phyloP scores from a whole-genome alignment of 768 basidiomycete species.

The Xanthoconium stramineum region DNA sequence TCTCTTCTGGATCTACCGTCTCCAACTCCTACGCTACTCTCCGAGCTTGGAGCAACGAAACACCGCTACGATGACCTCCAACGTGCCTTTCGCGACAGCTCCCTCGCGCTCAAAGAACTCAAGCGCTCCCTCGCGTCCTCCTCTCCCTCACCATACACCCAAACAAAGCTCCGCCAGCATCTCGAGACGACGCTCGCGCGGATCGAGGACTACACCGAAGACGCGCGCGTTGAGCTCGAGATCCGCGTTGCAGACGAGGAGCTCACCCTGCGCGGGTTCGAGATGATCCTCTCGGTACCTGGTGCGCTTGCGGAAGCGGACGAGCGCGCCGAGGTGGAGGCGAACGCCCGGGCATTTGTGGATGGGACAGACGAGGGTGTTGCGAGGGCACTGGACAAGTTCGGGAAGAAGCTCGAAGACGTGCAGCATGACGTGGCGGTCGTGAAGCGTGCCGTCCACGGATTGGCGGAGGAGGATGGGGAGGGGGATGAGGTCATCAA shows the following conservation, averaged over 20 bases:
- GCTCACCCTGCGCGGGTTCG: slow-evolving; percentile 61
- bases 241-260: slow-evolving; percentile 73
- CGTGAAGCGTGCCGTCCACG: slow-evolving; percentile 59
- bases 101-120: slow-evolving; percentile 60
- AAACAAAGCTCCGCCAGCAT: slow-evolving; percentile 18
- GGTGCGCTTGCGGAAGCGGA: slow-evolving; percentile 36
- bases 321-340: slow-evolving; percentile 39
- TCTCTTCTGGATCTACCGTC: neutral
- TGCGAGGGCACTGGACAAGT: slow-evolving; percentile 41
- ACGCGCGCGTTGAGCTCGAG: slow-evolving; percentile 79
- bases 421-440: slow-evolving; percentile 73
- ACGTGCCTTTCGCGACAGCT: slow-evolving; percentile 65
- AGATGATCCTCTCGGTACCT: slow-evolving; percentile 60
- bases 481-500: neutral
- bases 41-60: slow-evolving; percentile 41
- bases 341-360: slow-evolving; percentile 44
- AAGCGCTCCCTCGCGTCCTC: slow-evolving; percentile 28
- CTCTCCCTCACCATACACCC: neutral
- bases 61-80: slow-evolving; percentile 62
- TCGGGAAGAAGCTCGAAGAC: slow-evolving; percentile 63
- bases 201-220: slow-evolving; percentile 72
- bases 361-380: slow-evolving; percentile 19
- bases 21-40: slow-evolving; percentile 39
- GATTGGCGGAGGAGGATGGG: slow-evolving; percentile 20
- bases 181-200: slow-evolving; percentile 55